Evolutionary conservation across 192 early-diverging fungal genomes (phyloP).

Genomic region (Gaertneriomyces semiglobifer): DNA sequence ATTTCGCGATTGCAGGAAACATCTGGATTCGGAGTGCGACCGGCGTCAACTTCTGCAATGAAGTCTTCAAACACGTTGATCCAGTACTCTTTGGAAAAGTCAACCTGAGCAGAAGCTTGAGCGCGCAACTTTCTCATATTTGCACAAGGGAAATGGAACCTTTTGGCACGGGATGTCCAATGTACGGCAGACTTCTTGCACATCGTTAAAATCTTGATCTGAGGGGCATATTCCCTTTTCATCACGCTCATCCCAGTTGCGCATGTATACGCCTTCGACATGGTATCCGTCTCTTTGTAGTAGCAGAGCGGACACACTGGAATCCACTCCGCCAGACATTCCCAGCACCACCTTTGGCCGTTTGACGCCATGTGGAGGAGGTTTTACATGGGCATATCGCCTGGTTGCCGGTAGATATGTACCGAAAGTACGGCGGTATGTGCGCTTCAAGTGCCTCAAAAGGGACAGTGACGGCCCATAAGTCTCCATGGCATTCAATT

Average conservation of each 20-base stretch:
- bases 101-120: conserved; percentile 42
- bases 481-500: too few relatives aligned
- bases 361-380: not conserved
- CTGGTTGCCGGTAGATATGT: not conserved
- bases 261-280: conserved; percentile 86
- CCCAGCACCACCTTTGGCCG: conserved; percentile 61
- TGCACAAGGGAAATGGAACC: conserved; percentile 1
- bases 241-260: conserved; percentile 89
- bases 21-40: conserved; percentile 90
- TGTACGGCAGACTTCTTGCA: conserved; percentile 64
- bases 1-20: conserved; percentile 85
- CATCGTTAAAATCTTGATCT: conserved; percentile 73
- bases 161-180: conserved; percentile 62
- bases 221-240: conserved; percentile 74
- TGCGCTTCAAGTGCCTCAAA: too few relatives aligned
- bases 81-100: conserved; percentile 91
- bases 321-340: conserved; percentile 96
- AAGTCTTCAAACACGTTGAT: conserved; percentile 77
- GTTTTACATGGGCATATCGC: not conserved
- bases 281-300: conserved; percentile 58
- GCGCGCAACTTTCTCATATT: not conserved
- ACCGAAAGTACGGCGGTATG: too few relatives aligned
- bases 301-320: conserved; percentile 77
- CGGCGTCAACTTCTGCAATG: conserved; percentile 65
- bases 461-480: too few relatives aligned